Base-by-base conservation (phyloP, 2,329 filamentous ascomycete species). In the Trichophyton simii region DNA sequence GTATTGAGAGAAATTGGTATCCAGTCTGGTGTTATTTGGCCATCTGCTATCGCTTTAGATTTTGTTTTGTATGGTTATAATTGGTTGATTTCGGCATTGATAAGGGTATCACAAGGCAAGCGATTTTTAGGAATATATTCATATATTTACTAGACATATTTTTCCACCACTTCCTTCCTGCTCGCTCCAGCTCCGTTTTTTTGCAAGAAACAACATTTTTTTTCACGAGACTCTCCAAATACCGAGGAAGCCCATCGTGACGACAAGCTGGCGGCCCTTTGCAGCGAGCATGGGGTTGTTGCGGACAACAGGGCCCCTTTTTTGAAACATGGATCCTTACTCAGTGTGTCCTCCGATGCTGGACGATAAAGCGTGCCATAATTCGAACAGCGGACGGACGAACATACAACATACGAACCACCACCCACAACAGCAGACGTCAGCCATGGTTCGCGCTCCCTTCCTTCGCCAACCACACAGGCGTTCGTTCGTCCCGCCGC, bases 1-100 rank as follows among this genome's bases (percentile, higher is more conserved):
- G 18, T 54, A 31, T 54, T 54, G 52, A 13, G 9, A n/a, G 25
- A 55, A 52, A 52, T 52, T 52, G 46, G 46, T 25, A 52, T 22
- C 3, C 20, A 52, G 46, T 22, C 46, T 52, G 46, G 22, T 52
- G 46, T 52, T 52, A 28, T 52, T 13, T 52, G 8, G 25, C 22
- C 13, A 22, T 11, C 22, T 52, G 20, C 13, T 25, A 8, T 15
- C 8, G 8, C 13, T 52, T 52, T 25, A 25, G 22, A 22, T 20
- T 48, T 52, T 52, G 34, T 38, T 52, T 28, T 28, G 20, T 52
- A 52, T 52, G 46, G 20, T 25, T 52, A 52, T 52, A 28, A 28
- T 52, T 52, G 46, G 46, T 36, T 55, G 52, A 55, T 55, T 55
- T 55, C 25, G 13, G 31, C n/a, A 36, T 55, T 55, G 52, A 28